Evolutionary conservation across 1,284 basidiomycete species (phyloP).

Genomic region (Leccinum pachyderme): DNA sequence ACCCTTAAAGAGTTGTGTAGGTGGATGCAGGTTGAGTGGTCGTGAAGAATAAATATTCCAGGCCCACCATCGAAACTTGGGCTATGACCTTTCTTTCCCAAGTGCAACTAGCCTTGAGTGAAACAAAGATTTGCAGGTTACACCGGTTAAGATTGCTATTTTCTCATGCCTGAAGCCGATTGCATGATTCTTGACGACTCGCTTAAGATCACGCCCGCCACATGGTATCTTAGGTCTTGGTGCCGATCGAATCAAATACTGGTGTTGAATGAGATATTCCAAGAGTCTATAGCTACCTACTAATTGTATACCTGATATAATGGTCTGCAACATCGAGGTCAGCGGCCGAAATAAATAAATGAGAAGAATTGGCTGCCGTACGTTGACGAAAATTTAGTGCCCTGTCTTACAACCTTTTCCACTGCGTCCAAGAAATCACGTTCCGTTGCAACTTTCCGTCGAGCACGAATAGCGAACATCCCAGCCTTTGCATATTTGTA

Average conservation of each 20-base stretch:
- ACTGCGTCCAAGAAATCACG: conserved; percentile 97
- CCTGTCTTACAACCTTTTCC: conserved; percentile 97
- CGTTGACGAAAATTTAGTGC: conserved; percentile 85
- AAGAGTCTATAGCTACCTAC: conserved; percentile 18
- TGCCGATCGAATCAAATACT: not conserved
- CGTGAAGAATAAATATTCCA: too few relatives aligned
- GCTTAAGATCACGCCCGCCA: too few relatives aligned
- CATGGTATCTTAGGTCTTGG: not conserved
- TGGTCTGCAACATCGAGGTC: conserved; percentile 41
- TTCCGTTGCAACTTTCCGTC: conserved; percentile 96
- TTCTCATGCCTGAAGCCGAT: too few relatives aligned
- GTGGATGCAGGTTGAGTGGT: too few relatives aligned
- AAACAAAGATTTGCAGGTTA: too few relatives aligned
- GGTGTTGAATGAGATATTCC: not conserved
- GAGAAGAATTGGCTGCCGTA: conserved; percentile 12
- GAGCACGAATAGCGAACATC: conserved; percentile 98
- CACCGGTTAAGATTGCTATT: too few relatives aligned
- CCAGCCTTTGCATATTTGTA: conserved; percentile 63
- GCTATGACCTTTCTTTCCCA: too few relatives aligned
- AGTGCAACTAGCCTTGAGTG: too few relatives aligned
- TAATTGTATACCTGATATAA: conserved; percentile 77
- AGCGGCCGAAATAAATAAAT: conserved; percentile 2
- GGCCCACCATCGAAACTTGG: too few relatives aligned
- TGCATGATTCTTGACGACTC: too few relatives aligned
- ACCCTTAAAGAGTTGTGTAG: too few relatives aligned